phyloP scores from a whole-genome alignment of 805 yeast genomes.

The Teunomyces aglyptinius region DNA sequence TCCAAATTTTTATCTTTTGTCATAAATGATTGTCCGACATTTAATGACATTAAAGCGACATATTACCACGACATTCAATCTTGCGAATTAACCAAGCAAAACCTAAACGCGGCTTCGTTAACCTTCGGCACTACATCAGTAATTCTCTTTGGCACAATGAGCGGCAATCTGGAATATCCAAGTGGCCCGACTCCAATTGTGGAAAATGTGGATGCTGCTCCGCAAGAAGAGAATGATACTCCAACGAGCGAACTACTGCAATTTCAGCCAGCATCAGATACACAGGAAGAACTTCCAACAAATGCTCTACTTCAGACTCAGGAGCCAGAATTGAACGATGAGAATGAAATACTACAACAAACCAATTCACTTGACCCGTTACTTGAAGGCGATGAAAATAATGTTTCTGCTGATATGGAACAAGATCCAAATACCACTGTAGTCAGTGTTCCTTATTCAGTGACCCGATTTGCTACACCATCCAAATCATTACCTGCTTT shows the following conservation, averaged over 20 bases:
- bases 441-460: slow-evolving; percentile 6
- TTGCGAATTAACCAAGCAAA: neutral
- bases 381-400: neutral
- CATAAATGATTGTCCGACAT: neutral
- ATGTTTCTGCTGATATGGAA: neutral
- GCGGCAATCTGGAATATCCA: neutral
- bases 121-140: neutral
- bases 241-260: neutral
- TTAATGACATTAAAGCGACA: neutral
- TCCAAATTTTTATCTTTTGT: neutral
- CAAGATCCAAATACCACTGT: slow-evolving; percentile 13
- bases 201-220: neutral
- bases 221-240: neutral
- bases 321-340: neutral
- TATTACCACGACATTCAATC: neutral
- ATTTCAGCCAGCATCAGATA: neutral
- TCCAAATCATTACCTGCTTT: slow-evolving; percentile 41
- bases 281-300: neutral
- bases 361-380: neutral
- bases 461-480: slow-evolving; percentile 34
- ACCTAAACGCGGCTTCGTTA: neutral
- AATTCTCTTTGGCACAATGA: neutral
- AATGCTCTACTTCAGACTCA: neutral
- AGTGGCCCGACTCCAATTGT: neutral
- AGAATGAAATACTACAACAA: neutral